Evolutionary conservation across 129 eudicot species (phyloP).

Genomic region (Silybum marianum): DNA sequence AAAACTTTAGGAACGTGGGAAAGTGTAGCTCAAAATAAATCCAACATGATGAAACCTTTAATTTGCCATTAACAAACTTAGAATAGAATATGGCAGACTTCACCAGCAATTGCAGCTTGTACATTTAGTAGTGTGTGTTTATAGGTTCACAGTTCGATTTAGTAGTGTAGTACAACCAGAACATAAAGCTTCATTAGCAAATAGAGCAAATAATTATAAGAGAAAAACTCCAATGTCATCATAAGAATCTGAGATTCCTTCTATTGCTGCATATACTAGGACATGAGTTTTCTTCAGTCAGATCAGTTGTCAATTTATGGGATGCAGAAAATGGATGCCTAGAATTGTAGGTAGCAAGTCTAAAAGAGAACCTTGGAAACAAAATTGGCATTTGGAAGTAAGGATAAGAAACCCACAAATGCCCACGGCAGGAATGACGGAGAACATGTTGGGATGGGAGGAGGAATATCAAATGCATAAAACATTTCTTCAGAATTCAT

Average conservation of each 20-base stretch:
- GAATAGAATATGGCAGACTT: slow-evolving; percentile 3
- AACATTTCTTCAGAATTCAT: background rate
- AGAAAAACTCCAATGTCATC: background rate
- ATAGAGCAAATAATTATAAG: background rate
- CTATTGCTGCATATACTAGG: background rate
- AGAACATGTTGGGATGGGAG: background rate
- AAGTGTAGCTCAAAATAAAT: slow-evolving; percentile 13
- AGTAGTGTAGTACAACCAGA: slow-evolving; percentile 2
- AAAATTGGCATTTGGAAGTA: background rate
- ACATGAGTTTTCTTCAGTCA: background rate
- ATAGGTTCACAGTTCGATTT: background rate
- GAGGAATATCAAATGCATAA: background rate
- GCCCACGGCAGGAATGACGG: background rate
- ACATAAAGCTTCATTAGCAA: slow-evolving; percentile 4
- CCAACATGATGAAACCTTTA: background rate
- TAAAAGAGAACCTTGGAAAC: background rate
- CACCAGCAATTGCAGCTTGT: slow-evolving; percentile 12
- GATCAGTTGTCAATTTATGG: background rate
- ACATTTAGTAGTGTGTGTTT: slow-evolving; percentile 4
- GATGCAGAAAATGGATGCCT: slow-evolving; percentile 12
- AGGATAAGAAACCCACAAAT: background rate
- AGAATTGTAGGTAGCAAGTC: slow-evolving; percentile 3
- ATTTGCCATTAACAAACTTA: background rate
- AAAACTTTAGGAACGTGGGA: slow-evolving; percentile 19
- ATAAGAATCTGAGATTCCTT: background rate